Evolutionary conservation across 2,329 filamentous ascomycete species (phyloP), one percentile per base, ranked within the genome.

Genomic region (Tympanopsis confertula): DNA sequence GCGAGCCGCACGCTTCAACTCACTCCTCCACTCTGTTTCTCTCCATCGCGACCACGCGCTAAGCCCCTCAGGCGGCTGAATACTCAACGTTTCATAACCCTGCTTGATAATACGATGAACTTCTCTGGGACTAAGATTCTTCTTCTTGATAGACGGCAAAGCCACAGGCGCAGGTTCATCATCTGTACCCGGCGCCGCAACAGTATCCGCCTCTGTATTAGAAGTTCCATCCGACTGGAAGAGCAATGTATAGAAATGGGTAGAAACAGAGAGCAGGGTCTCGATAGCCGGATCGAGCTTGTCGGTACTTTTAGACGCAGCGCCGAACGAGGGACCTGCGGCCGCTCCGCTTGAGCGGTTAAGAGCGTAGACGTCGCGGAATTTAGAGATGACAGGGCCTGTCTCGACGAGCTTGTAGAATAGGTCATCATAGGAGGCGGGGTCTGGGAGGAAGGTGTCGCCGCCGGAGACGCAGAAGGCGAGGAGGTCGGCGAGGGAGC

Each of bases 391-490:
- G 12, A 86, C 72, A 36, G 94, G 86, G 10, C 88, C 86, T 2
- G 82, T 84, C 59, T 98, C 91, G 19, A 96, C 87, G 2, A 96
- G 74, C 61, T 98, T 98, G 73, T 98, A 98, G 62, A 98, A 96
- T 0, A 98, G 69, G 52, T 98, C 91, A 50, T 98, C 91, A 57
- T 96, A 96, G 2, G 86, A 80, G 14, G 83, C 74, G 1, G 87
- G 80, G 20, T 84, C 85, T 0, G 89, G 91, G 5, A 98, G 69
- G 59, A 98, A 96, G 2, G 83, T 79, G 55, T 96, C 91, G 5
- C 91, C 91, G 2, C 78, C 76, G 2, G 85, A 91, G 5, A 98
- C 68, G 2, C 86, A 84, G 28, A 95, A 71, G 1, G 86, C 86
- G 28, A 95, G 68, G 4, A 95, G 65, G 51, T 91, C 87, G 37